A percentile compares a stretch with the other conserved stretches of the same genome.
These are phyloP conservation scores for Peronospora tabacina DNA, from an alignment of 352 stramenopile genomes.

Conservation along the genomic window DNA sequence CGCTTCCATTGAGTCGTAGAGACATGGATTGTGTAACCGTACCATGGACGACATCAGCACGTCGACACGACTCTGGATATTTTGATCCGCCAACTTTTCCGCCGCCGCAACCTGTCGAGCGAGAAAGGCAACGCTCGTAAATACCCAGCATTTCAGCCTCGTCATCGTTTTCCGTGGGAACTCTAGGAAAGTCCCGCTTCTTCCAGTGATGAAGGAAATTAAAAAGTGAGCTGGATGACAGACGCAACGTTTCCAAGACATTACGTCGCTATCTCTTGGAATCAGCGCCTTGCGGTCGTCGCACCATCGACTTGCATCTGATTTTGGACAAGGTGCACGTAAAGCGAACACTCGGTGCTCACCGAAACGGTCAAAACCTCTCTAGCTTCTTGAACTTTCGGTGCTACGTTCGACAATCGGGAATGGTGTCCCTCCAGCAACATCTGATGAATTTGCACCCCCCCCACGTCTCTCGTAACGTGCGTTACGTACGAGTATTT, in stretches of 20 bases:
- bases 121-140: slow-evolving; percentile 6
- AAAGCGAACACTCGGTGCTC: slow-evolving; percentile 2
- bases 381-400: slow-evolving; percentile 9
- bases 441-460: slow-evolving; percentile 10
- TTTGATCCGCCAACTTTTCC: slow-evolving; percentile 4
- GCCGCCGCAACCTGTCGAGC: not conserved
- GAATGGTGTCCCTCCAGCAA: slow-evolving; percentile 22
- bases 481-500: not conserved
- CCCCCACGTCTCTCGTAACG: slow-evolving; percentile 5
- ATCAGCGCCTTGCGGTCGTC: slow-evolving; percentile 6
- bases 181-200: not conserved
- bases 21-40: not conserved
- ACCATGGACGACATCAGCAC: slow-evolving; percentile 29
- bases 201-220: slow-evolving; percentile 13
- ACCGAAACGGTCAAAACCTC: slow-evolving; percentile 14
- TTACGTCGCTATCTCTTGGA: slow-evolving; percentile 6
- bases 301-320: slow-evolving; percentile 15
- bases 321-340: too few species aligned
- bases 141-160: slow-evolving; percentile 1
- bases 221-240: slow-evolving; percentile 14
- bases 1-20: not conserved
- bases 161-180: slow-evolving; percentile 9
- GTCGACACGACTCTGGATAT: slow-evolving; percentile 19
- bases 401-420: slow-evolving; percentile 19
- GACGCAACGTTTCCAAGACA: not conserved